Percentiles rank a stretch among this genome's conserved stretches.
phyloP scores from a whole-genome alignment of 306 rosid species.

The Acacia confusa region DNA sequence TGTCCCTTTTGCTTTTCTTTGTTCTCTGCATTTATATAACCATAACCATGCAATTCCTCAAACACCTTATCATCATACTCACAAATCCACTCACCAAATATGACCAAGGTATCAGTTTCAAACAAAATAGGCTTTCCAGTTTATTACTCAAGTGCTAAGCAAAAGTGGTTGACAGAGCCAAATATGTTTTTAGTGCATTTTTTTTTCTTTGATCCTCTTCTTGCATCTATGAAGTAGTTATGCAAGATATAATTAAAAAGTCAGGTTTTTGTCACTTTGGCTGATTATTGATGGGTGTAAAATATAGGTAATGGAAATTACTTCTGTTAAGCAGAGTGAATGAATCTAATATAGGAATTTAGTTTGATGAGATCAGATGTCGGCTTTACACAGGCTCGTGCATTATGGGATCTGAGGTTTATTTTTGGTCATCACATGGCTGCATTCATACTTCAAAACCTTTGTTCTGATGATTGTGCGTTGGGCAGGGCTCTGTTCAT shows the following conservation, averaged over 20 bases:
- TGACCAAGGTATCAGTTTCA: background rate
- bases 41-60: background rate
- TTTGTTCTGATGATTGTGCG: slow-evolving; percentile 2
- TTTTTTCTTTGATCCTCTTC: background rate
- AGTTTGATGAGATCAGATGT: background rate
- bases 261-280: background rate
- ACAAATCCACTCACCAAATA: background rate
- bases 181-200: background rate
- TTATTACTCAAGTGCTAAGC: background rate
- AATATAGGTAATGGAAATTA: background rate
- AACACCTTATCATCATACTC: background rate
- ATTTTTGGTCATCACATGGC: background rate
- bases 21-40: background rate
- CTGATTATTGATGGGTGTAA: background rate
- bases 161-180: background rate
- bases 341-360: too few relatives aligned
- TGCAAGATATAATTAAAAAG: background rate
- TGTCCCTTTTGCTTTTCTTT: slow-evolving; percentile 14
- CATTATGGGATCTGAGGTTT: background rate
- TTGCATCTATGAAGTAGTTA: background rate
- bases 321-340: background rate
- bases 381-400: background rate
- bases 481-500: slow-evolving; percentile 31
- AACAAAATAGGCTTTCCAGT: background rate
- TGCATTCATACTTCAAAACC: background rate